Evolutionary conservation across 2,329 filamentous ascomycete genomes (phyloP), one percentile per base, ranked within the genome.

Genomic region (Trichoderma harzianum): DNA sequence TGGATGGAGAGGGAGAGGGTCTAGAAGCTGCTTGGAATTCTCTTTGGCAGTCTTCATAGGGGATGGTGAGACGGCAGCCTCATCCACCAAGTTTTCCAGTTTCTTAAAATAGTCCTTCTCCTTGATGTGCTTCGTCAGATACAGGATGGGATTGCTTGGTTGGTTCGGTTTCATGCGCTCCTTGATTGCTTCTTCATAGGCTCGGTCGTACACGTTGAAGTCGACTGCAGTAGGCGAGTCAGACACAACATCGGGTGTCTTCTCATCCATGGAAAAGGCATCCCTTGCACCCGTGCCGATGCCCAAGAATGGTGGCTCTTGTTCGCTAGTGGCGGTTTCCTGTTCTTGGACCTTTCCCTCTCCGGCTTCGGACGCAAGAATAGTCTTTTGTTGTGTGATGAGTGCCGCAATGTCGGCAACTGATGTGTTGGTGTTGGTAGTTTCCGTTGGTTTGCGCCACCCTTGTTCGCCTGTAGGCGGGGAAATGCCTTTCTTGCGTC

Each of bases 221-320:
- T 97, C 94, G 7, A 93, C 92, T 1, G 91, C 92, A 0, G 91
- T 91, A 3, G 95, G 95, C 1, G 93, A 97, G 80, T 97, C 94
- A 34, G 93, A 93, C 53, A 97, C 90, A 5, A 91, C 79, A 26
- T 86, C 80, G 3, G 81, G 81, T 16, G 81, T 81, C 11, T 79
- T 75, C 28, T 81, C 78, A 69, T 83, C 80, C 53, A 77, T 79
- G 60, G 79, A 77, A 75, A 85, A 85, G 21, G 84, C 84, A 73
- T 88, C 84, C 30, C 81, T 79, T 3, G 86, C 85, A 58, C 91
- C 90, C 0, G 90, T 89, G 18, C 94, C 94, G 74, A 98, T 94
- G 71, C 92, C 91, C 10, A 98, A 87, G 78, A 92, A 92, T 0
- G 91, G 84, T 1, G 89, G 88, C 68, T 82, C 78, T 73, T 91